Conservation (phyloP, 805 yeast species). For the Ogataea neopini region DNA sequence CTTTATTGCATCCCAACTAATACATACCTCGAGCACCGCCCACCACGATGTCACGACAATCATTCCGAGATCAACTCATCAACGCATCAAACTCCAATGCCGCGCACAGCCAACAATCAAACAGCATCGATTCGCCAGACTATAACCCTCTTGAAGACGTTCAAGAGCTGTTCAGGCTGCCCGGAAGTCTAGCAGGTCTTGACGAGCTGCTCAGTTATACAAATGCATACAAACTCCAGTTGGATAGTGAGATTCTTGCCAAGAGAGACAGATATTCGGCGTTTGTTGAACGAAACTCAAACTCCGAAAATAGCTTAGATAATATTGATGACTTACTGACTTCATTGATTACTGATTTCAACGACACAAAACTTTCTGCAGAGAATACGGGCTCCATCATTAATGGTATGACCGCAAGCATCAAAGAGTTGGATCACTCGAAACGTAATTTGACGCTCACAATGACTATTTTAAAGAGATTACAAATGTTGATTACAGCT, state of each 20-base stretch:
- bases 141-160: slow-evolving; percentile 60
- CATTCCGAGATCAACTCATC: slow-evolving; percentile 29
- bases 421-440: slow-evolving; percentile 75
- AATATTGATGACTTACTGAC: slow-evolving; percentile 38
- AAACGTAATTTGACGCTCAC: slow-evolving; percentile 81
- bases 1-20: no score
- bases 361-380: slow-evolving; percentile 50
- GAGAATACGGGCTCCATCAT: slow-evolving; percentile 60
- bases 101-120: not conserved
- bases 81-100: slow-evolving; percentile 20
- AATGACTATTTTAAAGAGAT: slow-evolving; percentile 82
- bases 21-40: no score
- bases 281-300: slow-evolving; percentile 21
- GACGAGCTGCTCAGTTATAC: slow-evolving; percentile 53
- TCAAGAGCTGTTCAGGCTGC: slow-evolving; percentile 48
- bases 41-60: slow-evolving; percentile 9
- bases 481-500: slow-evolving; percentile 83
- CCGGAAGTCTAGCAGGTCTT: slow-evolving; percentile 51
- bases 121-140: slow-evolving; percentile 35
- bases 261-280: slow-evolving; percentile 39
- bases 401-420: slow-evolving; percentile 69
- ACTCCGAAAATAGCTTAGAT: slow-evolving; percentile 26
- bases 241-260: slow-evolving; percentile 46
- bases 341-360: slow-evolving; percentile 45
- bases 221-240: slow-evolving; percentile 47